Percentiles rank a stretch among this genome's conserved stretches.
Conservation (phyloP, 1,284 basidiomycete genomes). For the Laetiporus sulphureus region DNA sequence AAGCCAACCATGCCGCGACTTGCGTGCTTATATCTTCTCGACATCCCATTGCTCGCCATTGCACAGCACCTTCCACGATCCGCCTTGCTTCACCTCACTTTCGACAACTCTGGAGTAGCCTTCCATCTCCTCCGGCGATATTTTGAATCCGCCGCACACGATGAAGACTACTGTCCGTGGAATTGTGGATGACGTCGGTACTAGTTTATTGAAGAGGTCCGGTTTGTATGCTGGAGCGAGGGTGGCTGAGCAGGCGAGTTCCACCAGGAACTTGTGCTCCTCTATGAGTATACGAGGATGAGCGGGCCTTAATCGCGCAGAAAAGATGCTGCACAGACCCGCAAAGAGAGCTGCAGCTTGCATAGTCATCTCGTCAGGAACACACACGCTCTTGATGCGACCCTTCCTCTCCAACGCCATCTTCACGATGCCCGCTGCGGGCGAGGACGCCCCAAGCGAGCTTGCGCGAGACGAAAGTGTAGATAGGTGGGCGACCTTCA, state of each 20-base stretch:
- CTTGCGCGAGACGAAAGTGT: conserved; percentile 57
- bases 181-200: conserved; percentile 28
- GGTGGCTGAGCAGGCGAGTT: conserved; percentile 66
- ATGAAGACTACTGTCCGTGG: conserved; percentile 50
- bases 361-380: conserved; percentile 68
- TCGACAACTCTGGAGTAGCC: conserved; percentile 39
- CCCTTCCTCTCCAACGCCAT: conserved; percentile 55
- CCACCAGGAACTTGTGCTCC: conserved; percentile 65
- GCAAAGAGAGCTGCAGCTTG: conserved; percentile 46
- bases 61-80: conserved; percentile 32
- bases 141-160: conserved; percentile 69
- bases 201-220: conserved; percentile 43
- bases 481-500: conserved; percentile 49
- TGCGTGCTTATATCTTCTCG: too few species aligned
- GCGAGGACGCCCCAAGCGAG: conserved; percentile 63
- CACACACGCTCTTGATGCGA: conserved; percentile 46
- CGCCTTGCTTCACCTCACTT: conserved; percentile 22
- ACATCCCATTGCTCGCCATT: conserved; percentile 31
- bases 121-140: conserved; percentile 44
- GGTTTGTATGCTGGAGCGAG: conserved; percentile 57
- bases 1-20: too few species aligned
- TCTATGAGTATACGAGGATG: too few species aligned
- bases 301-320: too few species aligned
- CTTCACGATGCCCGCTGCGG: conserved; percentile 51
- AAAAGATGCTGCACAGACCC: conserved; percentile 37